These are phyloP conservation scores for Cichorium intybus DNA, from an alignment of 140 eudicot species.

Conservation along the genomic window DNA sequence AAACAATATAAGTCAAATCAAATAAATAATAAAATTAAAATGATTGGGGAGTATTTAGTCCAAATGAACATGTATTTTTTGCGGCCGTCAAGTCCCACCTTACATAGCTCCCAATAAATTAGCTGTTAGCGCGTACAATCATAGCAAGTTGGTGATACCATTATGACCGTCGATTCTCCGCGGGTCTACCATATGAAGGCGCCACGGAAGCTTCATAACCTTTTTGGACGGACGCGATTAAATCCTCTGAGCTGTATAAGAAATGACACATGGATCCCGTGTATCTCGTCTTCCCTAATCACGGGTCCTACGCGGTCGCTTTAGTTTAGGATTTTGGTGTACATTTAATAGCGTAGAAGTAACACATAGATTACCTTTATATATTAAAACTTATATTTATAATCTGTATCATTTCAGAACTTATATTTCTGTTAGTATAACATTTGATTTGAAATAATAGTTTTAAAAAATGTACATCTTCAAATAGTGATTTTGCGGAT, in stretches of 20 bases:
- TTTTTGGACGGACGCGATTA: conserved; percentile 15
- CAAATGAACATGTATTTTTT: conserved; percentile 31
- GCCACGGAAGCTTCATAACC: not conserved
- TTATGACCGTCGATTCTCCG: conserved; percentile 18
- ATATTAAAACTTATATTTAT: not conserved
- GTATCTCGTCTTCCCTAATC: conserved; percentile 26
- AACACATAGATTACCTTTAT: not conserved
- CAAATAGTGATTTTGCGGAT: too few relatives aligned
- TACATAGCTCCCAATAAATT: conserved; percentile 21
- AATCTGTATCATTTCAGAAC: not conserved
- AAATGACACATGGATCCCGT: conserved; percentile 30
- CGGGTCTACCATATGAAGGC: conserved; percentile 7
- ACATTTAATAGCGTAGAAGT: not conserved
- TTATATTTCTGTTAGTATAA: not conserved
- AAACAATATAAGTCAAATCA: not conserved
- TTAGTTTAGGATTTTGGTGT: conserved; percentile 8
- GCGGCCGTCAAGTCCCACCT: conserved; percentile 36
- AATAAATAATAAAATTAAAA: not conserved
- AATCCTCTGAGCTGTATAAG: conserved; percentile 25
- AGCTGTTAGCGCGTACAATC: conserved; percentile 38
- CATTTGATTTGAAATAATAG: too few relatives aligned
- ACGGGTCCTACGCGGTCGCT: conserved; percentile 43
- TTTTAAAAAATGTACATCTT: too few relatives aligned
- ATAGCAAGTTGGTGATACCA: conserved; percentile 25
- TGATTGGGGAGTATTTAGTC: conserved; percentile 14